A percentile compares a stretch with the other conserved stretches of the same genome.
These are phyloP conservation scores for Stachybotrys chlorohalonatus DNA, from an alignment of 2,329 filamentous ascomycete species.

Conservation along the genomic window DNA sequence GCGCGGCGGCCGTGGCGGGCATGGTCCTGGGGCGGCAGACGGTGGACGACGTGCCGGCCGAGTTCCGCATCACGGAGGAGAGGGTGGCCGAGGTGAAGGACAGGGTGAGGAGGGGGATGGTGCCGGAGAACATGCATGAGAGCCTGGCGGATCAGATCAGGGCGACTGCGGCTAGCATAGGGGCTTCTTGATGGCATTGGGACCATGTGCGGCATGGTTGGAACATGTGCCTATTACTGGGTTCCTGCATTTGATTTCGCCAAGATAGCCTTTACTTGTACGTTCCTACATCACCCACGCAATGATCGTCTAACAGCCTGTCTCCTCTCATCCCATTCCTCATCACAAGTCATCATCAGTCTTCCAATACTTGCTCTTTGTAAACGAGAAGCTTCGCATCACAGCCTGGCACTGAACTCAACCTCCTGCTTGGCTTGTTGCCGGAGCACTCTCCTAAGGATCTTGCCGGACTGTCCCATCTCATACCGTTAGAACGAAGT, in stretches of 20 bases:
- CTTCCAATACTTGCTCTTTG: too few relatives aligned
- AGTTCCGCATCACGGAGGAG: slow-evolving; percentile 28
- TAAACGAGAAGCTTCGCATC: neutral
- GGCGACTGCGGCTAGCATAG: slow-evolving; percentile 2
- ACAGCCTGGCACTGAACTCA: slow-evolving; percentile 19
- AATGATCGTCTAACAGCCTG: too few relatives aligned
- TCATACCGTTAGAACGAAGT: neutral
- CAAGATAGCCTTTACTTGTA: too few relatives aligned
- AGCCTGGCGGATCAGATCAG: slow-evolving; percentile 16
- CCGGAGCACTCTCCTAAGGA: slow-evolving; percentile 49
- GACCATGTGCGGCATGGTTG: too few relatives aligned
- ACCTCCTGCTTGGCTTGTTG: slow-evolving; percentile 48
- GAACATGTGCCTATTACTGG: too few relatives aligned
- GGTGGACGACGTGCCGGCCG: slow-evolving; percentile 31
- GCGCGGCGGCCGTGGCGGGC: slow-evolving; percentile 52
- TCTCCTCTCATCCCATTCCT: too few relatives aligned
- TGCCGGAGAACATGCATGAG: slow-evolving; percentile 5
- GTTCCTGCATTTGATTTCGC: too few relatives aligned
- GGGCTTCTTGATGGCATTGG: neutral
- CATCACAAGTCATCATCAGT: too few relatives aligned
- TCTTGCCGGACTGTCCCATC: slow-evolving; percentile 53
- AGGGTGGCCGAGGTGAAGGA: slow-evolving; percentile 13
- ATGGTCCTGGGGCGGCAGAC: slow-evolving; percentile 41
- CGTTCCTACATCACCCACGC: too few relatives aligned
- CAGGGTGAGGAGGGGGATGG: slow-evolving; percentile 3